These are phyloP conservation scores for Teratosphaeria zuluensis DNA, from an alignment of 2,329 filamentous ascomycete species.

Conservation along the genomic window DNA sequence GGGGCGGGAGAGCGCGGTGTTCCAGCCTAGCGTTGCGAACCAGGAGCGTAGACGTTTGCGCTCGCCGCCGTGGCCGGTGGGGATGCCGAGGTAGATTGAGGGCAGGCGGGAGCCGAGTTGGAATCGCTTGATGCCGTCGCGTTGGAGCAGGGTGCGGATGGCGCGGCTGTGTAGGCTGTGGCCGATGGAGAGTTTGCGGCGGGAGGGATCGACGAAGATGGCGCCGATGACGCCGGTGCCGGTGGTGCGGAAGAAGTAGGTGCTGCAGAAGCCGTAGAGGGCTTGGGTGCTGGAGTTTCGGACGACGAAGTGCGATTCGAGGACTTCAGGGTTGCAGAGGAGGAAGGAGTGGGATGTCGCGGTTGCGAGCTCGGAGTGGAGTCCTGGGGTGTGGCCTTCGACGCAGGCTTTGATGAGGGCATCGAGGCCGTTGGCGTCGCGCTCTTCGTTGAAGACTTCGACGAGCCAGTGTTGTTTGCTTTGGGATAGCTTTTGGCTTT, in stretches of 20 bases:
- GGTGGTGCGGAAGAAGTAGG: slow-evolving; percentile 65
- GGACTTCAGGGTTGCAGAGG: slow-evolving; percentile 57
- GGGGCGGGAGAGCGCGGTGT: slow-evolving; percentile 53
- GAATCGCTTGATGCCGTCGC: slow-evolving; percentile 63
- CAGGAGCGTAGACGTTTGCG: slow-evolving; percentile 58
- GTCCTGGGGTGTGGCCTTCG: slow-evolving; percentile 54
- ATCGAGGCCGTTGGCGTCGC: slow-evolving; percentile 65
- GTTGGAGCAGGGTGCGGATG: slow-evolving; percentile 62
- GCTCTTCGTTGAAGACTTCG: slow-evolving; percentile 71
- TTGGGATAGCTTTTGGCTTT: slow-evolving; percentile 77
- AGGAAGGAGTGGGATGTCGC: slow-evolving; percentile 68
- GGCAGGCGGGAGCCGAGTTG: slow-evolving; percentile 75
- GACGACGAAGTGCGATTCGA: slow-evolving; percentile 83
- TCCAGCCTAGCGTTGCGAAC: slow-evolving; percentile 89
- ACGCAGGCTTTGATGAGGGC: slow-evolving; percentile 63
- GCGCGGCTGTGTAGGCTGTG: slow-evolving; percentile 81
- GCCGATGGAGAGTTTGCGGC: slow-evolving; percentile 82
- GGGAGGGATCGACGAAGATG: slow-evolving; percentile 78
- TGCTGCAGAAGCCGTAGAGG: slow-evolving; percentile 84
- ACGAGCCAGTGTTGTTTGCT: slow-evolving; percentile 94
- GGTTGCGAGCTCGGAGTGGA: slow-evolving; percentile 59
- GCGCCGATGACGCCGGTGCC: slow-evolving; percentile 69
- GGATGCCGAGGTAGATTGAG: slow-evolving; percentile 78
- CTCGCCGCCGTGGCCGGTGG: slow-evolving; percentile 53
- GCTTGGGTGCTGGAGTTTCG: slow-evolving; percentile 87